Conservation (phyloP, 2,329 filamentous ascomycete genomes). For the Fusarium buharicum region DNA sequence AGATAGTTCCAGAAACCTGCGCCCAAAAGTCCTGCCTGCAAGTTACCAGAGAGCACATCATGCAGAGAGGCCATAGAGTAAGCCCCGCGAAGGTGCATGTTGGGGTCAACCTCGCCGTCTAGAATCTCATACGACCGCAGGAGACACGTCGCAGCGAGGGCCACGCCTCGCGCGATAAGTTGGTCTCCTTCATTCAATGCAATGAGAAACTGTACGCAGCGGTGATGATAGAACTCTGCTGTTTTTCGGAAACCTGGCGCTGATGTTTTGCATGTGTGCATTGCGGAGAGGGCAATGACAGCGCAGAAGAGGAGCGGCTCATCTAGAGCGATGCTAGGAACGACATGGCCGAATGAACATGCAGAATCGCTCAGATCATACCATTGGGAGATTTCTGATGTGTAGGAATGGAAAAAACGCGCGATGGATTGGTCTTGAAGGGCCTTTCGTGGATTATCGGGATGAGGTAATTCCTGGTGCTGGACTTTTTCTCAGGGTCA, state of each 20-base stretch:
- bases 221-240: conserved; percentile 54
- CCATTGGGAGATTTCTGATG: conserved; percentile 54
- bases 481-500: conserved; percentile 8
- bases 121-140: conserved; percentile 62
- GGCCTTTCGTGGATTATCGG: conserved; percentile 43
- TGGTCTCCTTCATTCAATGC: conserved; percentile 47
- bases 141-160: conserved; percentile 59
- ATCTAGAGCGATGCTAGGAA: conserved; percentile 52
- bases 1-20: conserved; percentile 64
- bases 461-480: conserved; percentile 11
- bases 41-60: conserved; percentile 34
- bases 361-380: conserved; percentile 58
- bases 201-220: conserved; percentile 55
- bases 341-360: conserved; percentile 49
- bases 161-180: conserved; percentile 51
- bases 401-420: conserved; percentile 54
- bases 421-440: conserved; percentile 49
- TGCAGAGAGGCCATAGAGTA: conserved; percentile 55
- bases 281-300: conserved; percentile 57
- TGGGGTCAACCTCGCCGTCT: conserved; percentile 54
- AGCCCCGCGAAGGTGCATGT: conserved; percentile 58
- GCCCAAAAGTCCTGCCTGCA: conserved; percentile 47
- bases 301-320: conserved; percentile 57
- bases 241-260: conserved; percentile 39
- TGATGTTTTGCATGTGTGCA: conserved; percentile 52